Evolutionary conservation across 2,329 filamentous ascomycete species (phyloP).

Genomic region (Alternaria dauci): DNA sequence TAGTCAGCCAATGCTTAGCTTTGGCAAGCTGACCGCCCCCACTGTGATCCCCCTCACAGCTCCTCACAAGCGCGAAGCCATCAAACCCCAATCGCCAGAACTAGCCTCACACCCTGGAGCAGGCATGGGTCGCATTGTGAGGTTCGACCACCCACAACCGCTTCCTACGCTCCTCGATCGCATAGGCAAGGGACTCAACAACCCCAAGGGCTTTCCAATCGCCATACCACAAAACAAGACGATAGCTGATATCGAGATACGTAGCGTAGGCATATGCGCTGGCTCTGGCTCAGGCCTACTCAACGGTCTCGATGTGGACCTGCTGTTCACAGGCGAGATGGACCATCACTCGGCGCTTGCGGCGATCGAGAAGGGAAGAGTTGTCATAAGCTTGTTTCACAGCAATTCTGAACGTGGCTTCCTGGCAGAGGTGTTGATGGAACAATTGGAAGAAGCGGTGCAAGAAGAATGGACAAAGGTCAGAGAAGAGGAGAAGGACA

Average conservation of each 20-base stretch:
- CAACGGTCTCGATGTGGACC: slow-evolving; percentile 72
- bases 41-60: slow-evolving; percentile 22
- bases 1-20: slow-evolving; percentile 53
- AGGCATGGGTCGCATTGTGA: slow-evolving; percentile 69
- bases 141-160: slow-evolving; percentile 61
- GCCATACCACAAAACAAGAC: slow-evolving; percentile 68
- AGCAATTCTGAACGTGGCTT: slow-evolving; percentile 92
- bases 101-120: slow-evolving; percentile 57
- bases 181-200: slow-evolving; percentile 69
- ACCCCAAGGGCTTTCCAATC: slow-evolving; percentile 70
- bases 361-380: slow-evolving; percentile 82
- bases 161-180: slow-evolving; percentile 68
- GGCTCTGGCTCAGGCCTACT: slow-evolving; percentile 85
- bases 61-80: slow-evolving; percentile 62
- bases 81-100: slow-evolving; percentile 57
- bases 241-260: slow-evolving; percentile 65
- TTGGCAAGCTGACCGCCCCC: slow-evolving; percentile 36
- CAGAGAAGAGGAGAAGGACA: slow-evolving; percentile 53
- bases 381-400: slow-evolving; percentile 87
- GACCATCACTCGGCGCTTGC: slow-evolving; percentile 90
- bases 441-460: slow-evolving; percentile 69
- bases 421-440: slow-evolving; percentile 73
- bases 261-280: slow-evolving; percentile 83
- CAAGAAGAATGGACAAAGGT: slow-evolving; percentile 62
- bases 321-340: slow-evolving; percentile 92